A percentile compares a stretch with the other conserved stretches of the same genome.
These are phyloP conservation scores for Clitoria ternatea DNA, from an alignment of 306 rosid genomes.

Conservation along the genomic window DNA sequence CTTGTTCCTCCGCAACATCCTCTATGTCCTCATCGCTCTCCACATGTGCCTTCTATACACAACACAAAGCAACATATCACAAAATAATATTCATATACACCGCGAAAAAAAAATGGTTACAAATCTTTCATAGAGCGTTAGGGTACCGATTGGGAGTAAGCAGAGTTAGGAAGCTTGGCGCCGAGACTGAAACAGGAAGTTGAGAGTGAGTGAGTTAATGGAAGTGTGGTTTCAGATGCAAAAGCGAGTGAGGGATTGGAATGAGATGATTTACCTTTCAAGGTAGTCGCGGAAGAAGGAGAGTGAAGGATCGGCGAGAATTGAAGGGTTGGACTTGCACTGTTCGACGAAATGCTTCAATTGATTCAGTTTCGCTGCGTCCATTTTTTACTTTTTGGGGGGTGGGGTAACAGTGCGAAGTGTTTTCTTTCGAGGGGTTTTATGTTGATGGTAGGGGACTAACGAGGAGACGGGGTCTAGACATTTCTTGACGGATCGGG, in stretches of 20 bases:
- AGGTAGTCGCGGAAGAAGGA: constrained; percentile 91
- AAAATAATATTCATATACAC: neutral
- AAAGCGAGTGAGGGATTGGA: neutral
- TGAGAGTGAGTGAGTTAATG: neutral
- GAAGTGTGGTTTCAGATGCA: neutral
- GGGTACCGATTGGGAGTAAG: constrained; percentile 56
- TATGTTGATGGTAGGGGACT: neutral
- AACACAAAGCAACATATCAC: neutral
- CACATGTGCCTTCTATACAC: constrained; percentile 33
- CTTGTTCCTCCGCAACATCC: constrained; percentile 30
- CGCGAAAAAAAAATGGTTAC: neutral
- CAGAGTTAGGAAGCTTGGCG: constrained; percentile 54
- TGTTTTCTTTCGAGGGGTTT: neutral
- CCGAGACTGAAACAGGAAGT: constrained; percentile 56
- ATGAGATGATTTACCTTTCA: constrained; percentile 47
- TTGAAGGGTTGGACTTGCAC: constrained; percentile 72
- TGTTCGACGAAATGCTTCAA: constrained; percentile 71
- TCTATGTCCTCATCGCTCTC: constrained; percentile 77
- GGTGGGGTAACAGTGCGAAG: neutral
- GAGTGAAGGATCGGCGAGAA: constrained; percentile 74
- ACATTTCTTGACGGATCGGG: constrained; percentile 16
- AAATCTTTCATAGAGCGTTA: neutral
- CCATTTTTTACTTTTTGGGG: too few species aligned
- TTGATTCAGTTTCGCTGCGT: constrained; percentile 54
- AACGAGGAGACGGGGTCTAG: neutral